Evolutionary conservation across 495 filamentous ascomycete genomes (phyloP), one percentile per base, ranked within the genome.

Genomic region (Lasiosphaeria hispida): DNA sequence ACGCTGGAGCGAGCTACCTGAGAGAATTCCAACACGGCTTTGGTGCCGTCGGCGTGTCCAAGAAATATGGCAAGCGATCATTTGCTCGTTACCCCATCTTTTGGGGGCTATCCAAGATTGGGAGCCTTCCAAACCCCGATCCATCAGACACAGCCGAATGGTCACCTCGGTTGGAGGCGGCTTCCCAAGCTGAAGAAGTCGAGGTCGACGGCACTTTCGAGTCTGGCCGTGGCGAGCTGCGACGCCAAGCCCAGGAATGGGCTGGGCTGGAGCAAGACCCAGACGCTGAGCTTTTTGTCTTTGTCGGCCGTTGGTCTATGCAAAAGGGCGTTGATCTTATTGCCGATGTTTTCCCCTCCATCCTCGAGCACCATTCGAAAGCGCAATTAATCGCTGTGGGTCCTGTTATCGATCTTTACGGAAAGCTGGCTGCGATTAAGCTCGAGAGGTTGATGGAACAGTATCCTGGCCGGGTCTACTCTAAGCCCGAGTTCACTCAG

Each of bases 291-390:
- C 75, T 90, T 18, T 77, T 90, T 60, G 87, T 90, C 11, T 90
- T 90, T 61, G 87, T 90, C 35, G 87, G 87, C 37, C 80, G 87
- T 49, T 90, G 87, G 87, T 87, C 84, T 0, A 84, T 85, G 75
- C 87, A 90, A 66, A 90, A 90, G 66, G 87, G 87, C 33, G 77
- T 90, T 48, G 87, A 91, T 67, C 75, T 90, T 9, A 90, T 91
- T 55, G 87, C 87, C 34, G 87, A 91, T 64, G 82, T 90, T 10
- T 85, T 89, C 71, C 86, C 87, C 42, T 77, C 80, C 41, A 78
- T 91, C 50, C 72, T 91, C 10, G 86, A 90, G 60, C 71, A 83
- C 57, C 75, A 85, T 54, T 78, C 80, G 11, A 84, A 84, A 43
- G 83, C 82, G 3, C 87, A 91, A 62, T 70, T 91, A 1, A 85